These are phyloP conservation scores for Candida chilensis DNA, from an alignment of 805 yeast genomes.

Conservation along the genomic window DNA sequence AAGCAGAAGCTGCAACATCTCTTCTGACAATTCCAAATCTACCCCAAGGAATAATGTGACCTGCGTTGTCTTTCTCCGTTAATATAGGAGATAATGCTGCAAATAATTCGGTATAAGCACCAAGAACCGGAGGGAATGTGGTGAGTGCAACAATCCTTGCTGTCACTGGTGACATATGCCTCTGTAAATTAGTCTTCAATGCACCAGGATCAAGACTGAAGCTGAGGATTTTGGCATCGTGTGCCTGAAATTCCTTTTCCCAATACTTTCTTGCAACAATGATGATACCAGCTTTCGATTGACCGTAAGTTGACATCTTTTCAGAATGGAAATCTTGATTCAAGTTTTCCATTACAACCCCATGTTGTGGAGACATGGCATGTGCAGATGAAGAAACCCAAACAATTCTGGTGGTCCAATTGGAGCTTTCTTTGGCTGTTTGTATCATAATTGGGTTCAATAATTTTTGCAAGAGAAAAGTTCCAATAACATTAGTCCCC, in stretches of 20 bases:
- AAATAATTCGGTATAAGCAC: conserved; percentile 26
- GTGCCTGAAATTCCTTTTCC: conserved; percentile 13
- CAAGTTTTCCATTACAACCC: conserved; percentile 14
- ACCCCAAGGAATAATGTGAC: conserved; percentile 24
- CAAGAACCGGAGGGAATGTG: conserved; percentile 12
- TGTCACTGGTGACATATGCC: conserved; percentile 10
- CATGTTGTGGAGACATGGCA: conserved; percentile 14
- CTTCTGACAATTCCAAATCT: conserved; percentile 11
- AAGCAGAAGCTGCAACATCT: conserved; percentile 15
- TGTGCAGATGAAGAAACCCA: conserved; percentile 28
- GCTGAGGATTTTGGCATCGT: conserved; percentile 17
- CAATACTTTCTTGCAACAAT: conserved; percentile 24
- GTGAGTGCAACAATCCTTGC: too few species aligned
- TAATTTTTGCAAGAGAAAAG: conserved; percentile 23
- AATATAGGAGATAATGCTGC: conserved; percentile 24
- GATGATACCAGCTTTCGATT: conserved; percentile 25
- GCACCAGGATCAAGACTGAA: conserved; percentile 25
- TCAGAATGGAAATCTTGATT: too few species aligned
- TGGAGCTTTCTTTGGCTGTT: conserved; percentile 11
- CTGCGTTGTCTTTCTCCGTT: conserved; percentile 14
- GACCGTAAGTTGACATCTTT: conserved; percentile 26
- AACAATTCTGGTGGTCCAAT: conserved; percentile 18
- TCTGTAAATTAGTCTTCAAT: conserved; percentile 16
- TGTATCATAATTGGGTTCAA: conserved; percentile 22
- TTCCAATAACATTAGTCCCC: conserved; percentile 18